These are phyloP conservation scores for Didymella pinodella DNA, from an alignment of 2,329 filamentous ascomycete species.

Conservation along the genomic window DNA sequence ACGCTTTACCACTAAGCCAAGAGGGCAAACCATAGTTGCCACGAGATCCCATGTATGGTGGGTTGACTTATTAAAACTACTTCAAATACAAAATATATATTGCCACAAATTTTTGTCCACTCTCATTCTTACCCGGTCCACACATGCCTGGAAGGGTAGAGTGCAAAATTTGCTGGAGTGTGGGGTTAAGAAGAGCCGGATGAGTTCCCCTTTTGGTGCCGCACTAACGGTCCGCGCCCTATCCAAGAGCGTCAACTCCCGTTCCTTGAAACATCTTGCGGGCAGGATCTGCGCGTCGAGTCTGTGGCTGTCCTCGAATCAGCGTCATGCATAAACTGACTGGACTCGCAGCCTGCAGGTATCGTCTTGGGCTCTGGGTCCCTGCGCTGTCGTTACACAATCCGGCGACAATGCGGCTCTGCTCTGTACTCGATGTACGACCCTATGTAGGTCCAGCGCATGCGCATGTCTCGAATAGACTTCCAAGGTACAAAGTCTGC, in stretches of 20 bases:
- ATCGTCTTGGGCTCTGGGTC: neutral
- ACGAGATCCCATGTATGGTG: slow-evolving; percentile 7
- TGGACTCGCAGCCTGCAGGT: neutral
- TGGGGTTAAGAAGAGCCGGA: neutral
- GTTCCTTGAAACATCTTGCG: neutral
- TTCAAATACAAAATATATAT: neutral
- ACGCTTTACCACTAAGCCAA: slow-evolving; percentile 45
- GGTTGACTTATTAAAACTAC: slow-evolving; percentile 10
- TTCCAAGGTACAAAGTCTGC: neutral
- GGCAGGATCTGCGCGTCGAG: neutral
- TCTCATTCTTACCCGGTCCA: too few species aligned
- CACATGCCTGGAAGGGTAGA: neutral
- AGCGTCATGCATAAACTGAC: neutral
- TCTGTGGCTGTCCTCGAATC: neutral
- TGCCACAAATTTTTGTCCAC: too few species aligned
- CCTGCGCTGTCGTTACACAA: neutral
- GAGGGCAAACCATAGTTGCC: slow-evolving; percentile 25
- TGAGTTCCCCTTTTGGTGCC: neutral
- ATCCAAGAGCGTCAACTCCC: neutral
- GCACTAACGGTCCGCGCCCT: slow-evolving; percentile 10
- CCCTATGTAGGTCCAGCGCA: slow-evolving; percentile 11
- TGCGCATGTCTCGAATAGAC: slow-evolving; percentile 1
- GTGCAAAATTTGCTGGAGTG: neutral
- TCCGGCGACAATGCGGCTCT: slow-evolving; percentile 13
- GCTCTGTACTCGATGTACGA: slow-evolving; percentile 10